Conservation (phyloP, 306 rosid species). For the Argentina anserina region DNA sequence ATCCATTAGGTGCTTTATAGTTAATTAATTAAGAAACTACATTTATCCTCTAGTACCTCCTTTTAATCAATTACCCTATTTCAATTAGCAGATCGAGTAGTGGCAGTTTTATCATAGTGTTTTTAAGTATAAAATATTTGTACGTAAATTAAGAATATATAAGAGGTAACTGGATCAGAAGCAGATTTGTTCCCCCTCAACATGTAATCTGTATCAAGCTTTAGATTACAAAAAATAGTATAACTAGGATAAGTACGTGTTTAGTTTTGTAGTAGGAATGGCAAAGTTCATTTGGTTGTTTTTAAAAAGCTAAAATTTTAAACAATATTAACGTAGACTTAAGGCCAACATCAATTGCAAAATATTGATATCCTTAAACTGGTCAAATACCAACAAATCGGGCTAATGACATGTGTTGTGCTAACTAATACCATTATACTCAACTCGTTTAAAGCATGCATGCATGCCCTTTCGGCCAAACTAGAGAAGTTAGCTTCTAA, state of each 20-base stretch:
- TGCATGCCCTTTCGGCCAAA: constrained; percentile 3
- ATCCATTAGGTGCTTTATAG: too few species aligned
- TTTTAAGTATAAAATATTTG: too few species aligned
- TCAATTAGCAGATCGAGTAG: too few species aligned
- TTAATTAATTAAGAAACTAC: too few species aligned
- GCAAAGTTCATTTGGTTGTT: neutral
- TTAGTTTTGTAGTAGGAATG: neutral
- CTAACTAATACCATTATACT: neutral
- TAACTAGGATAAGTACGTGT: too few species aligned
- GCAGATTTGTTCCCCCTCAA: too few species aligned
- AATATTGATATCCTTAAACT: neutral
- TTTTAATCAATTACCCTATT: too few species aligned
- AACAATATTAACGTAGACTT: neutral
- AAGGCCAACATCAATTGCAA: neutral
- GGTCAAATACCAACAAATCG: constrained; percentile 1
- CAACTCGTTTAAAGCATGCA: neutral
- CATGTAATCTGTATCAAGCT: neutral
- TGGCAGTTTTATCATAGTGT: too few species aligned
- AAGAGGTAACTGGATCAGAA: too few species aligned
- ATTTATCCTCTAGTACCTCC: too few species aligned
- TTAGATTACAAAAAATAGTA: neutral
- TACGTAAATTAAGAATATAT: too few species aligned
- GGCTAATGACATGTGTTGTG: constrained; percentile 2
- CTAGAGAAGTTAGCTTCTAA: neutral
- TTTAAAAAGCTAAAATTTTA: neutral